A percentile compares a stretch with the other conserved stretches of the same genome.
Conservation (phyloP, 306 rosid species). For the Potentilla sterilis region DNA sequence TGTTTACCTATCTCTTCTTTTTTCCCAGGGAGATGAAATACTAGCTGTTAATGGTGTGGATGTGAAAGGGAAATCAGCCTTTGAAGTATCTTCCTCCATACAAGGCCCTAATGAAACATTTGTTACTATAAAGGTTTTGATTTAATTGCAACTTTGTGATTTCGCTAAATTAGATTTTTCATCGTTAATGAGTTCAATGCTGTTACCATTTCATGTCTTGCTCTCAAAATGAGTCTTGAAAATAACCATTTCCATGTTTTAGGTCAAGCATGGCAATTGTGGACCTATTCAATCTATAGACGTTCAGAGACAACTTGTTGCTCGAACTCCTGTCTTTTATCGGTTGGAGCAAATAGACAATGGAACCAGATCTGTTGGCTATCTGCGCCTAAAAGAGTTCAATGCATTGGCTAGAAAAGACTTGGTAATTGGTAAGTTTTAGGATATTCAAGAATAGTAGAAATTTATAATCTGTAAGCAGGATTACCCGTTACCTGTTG, state of each 20-base stretch:
- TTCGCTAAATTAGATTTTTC: neutral
- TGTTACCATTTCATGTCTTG: constrained; percentile 28
- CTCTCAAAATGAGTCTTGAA: constrained; percentile 29
- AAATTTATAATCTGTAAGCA: neutral
- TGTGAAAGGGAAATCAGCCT: constrained; percentile 80
- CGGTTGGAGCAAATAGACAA: constrained; percentile 69
- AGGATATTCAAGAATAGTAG: constrained; percentile 6
- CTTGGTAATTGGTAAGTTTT: constrained; percentile 65
- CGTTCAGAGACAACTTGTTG: constrained; percentile 82
- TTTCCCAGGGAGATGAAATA: constrained; percentile 82
- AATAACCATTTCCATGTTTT: constrained; percentile 27
- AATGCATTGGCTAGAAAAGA: constrained; percentile 96
- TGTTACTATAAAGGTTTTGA: constrained; percentile 78
- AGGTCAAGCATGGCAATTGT: constrained; percentile 94
- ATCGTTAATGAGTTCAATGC: constrained; percentile 9
- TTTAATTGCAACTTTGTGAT: constrained; percentile 27
- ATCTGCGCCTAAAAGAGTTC: constrained; percentile 87
- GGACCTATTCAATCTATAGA: constrained; percentile 75
- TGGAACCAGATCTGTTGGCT: constrained; percentile 67
- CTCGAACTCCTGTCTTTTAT: constrained; percentile 87
- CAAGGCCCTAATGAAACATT: constrained; percentile 91
- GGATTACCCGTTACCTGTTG: neutral
- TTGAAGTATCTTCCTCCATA: constrained; percentile 79
- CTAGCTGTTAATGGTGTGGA: constrained; percentile 79
- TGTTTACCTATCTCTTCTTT: constrained; percentile 11